Conservation (phyloP, 148 eudicot genomes). For the Heliosperma pusillum region DNA sequence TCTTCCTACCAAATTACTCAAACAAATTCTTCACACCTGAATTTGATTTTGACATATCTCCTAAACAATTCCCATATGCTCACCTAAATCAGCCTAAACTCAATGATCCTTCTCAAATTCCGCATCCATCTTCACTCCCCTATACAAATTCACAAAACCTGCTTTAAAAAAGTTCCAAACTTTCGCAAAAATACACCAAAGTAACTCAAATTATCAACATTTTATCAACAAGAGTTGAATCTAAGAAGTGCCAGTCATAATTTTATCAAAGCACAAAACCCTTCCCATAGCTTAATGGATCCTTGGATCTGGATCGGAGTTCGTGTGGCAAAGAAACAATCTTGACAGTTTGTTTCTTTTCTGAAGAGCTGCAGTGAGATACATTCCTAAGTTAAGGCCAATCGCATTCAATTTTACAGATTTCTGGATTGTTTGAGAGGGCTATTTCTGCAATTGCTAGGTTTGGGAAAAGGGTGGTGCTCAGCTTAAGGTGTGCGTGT, state of each 20-base stretch:
- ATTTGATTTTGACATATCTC: background rate
- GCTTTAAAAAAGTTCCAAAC: background rate
- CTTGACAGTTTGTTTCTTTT: constrained; percentile 32
- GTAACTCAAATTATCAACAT: constrained; percentile 19
- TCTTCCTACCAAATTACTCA: constrained; percentile 10
- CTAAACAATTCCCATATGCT: background rate
- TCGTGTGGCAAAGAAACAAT: constrained; percentile 57
- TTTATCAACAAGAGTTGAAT: constrained; percentile 36
- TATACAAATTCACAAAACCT: background rate
- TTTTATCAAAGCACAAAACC: constrained; percentile 51
- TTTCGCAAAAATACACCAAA: too few species aligned
- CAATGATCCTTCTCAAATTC: background rate
- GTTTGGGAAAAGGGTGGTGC: constrained; percentile 74
- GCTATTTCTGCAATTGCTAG: constrained; percentile 56
- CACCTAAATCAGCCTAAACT: background rate
- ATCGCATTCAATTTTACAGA: constrained; percentile 43
- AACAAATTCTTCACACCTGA: background rate
- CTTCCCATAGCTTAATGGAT: constrained; percentile 59
- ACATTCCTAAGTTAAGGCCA: constrained; percentile 58
- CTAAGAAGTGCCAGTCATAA: constrained; percentile 40
- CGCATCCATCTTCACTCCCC: background rate
- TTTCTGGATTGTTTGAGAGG: constrained; percentile 66
- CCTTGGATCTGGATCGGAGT: constrained; percentile 46
- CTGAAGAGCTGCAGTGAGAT: constrained; percentile 34
- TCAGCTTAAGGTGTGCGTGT: constrained; percentile 89